Conservation (phyloP, 768 basidiomycete genomes). For the Multifurca ochricompacta region DNA sequence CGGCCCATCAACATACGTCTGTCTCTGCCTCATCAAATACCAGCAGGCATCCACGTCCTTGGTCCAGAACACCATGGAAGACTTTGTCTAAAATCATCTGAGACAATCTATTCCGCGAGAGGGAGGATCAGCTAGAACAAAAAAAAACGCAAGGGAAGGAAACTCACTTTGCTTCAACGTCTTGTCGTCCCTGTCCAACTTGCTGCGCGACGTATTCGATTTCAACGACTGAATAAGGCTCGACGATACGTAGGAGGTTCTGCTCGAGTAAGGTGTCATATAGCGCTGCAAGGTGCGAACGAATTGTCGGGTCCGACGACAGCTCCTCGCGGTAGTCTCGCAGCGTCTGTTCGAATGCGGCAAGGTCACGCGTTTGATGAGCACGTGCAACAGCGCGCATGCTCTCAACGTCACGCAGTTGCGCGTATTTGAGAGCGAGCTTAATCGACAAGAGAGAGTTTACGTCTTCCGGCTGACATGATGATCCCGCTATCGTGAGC, state of each 20-base stretch:
- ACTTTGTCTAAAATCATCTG: slow-evolving; percentile 99
- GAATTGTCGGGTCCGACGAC: slow-evolving; percentile 91
- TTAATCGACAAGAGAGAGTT: slow-evolving; percentile 80
- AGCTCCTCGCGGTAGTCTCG: slow-evolving; percentile 86
- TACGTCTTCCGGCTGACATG: slow-evolving; percentile 81
- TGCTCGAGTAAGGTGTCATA: slow-evolving; percentile 97
- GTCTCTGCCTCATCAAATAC: slow-evolving; percentile 84
- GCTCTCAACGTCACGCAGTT: slow-evolving; percentile 83
- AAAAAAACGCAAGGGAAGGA: background rate
- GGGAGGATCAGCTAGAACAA: background rate
- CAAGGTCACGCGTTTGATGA: slow-evolving; percentile 85
- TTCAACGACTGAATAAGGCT: slow-evolving; percentile 92
- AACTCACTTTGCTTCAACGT: slow-evolving; percentile 84
- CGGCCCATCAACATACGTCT: slow-evolving; percentile 54
- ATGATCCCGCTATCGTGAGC: background rate
- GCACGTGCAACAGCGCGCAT: slow-evolving; percentile 94
- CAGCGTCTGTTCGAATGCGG: slow-evolving; percentile 82
- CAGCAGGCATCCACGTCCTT: slow-evolving; percentile 84
- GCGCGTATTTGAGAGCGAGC: slow-evolving; percentile 80
- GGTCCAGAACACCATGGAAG: slow-evolving; percentile 92
- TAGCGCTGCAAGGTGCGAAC: slow-evolving; percentile 85
- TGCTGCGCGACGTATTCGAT: slow-evolving; percentile 79
- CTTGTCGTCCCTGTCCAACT: slow-evolving; percentile 81
- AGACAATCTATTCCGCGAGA: slow-evolving; percentile 52
- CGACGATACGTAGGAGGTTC: slow-evolving; percentile 90